A percentile compares a stretch with the other conserved stretches of the same genome.
phyloP scores from a whole-genome alignment of 805 yeast species.

The Metschnikowia continentalis region DNA sequence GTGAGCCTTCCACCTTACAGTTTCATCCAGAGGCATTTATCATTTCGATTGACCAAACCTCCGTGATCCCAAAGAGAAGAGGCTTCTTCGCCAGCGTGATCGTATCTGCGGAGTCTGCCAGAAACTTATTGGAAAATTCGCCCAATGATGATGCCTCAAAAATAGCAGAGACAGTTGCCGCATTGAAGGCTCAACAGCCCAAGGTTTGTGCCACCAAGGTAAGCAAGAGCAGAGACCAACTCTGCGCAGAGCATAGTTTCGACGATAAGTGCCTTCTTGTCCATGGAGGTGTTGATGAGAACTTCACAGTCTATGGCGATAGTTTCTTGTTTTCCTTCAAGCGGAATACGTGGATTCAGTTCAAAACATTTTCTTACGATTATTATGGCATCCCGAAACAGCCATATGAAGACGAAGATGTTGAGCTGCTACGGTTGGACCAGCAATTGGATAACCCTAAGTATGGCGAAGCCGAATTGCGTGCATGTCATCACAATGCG shows the following conservation, averaged over 20 bases:
- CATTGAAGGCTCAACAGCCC: not conserved
- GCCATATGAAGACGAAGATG: conserved; percentile 31
- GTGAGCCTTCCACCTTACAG: conserved; percentile 10
- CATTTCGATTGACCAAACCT: conserved; percentile 9
- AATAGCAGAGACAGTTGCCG: not conserved
- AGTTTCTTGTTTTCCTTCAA: conserved; percentile 31
- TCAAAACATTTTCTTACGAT: conserved; percentile 33
- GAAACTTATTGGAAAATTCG: not conserved
- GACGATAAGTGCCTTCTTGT: conserved; percentile 29
- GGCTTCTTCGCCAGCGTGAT: conserved; percentile 37
- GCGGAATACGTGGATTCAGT: conserved; percentile 31
- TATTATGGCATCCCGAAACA: conserved; percentile 26
- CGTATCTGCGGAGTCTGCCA: conserved; percentile 12
- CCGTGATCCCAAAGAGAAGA: conserved; percentile 33
- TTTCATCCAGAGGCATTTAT: conserved; percentile 24
- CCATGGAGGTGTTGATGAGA: conserved; percentile 40
- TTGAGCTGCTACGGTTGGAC: conserved; percentile 19
- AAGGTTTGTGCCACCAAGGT: not conserved
- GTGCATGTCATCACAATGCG: conserved; percentile 41
- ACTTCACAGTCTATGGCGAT: conserved; percentile 28
- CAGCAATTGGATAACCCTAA: conserved; percentile 24
- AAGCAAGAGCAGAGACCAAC: not conserved
- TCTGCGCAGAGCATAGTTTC: conserved; percentile 18
- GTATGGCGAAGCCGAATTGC: conserved; percentile 36
- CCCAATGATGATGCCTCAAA: not conserved